Evolutionary conservation across 192 early-diverging fungal species (phyloP).

Genomic region (Gaertneriomyces sp.): DNA sequence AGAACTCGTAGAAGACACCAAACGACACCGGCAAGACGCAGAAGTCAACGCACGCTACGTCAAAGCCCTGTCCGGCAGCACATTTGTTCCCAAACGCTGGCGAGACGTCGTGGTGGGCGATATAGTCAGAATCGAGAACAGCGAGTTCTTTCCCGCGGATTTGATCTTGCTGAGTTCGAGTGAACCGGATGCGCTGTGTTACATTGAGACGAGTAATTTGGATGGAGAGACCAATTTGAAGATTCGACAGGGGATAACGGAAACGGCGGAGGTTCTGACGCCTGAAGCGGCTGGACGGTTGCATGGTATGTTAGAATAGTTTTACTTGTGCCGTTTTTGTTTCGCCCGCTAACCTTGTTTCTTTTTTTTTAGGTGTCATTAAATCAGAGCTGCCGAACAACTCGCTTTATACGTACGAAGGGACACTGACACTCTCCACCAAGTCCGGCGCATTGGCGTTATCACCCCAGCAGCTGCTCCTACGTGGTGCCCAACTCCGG

Average conservation of each 20-base stretch:
- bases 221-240: constrained; percentile 99
- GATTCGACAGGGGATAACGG: constrained; percentile 88
- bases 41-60: constrained; percentile 42
- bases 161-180: constrained; percentile 84
- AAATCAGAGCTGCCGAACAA: constrained; percentile 94
- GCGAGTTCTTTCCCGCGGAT: constrained; percentile 89
- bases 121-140: constrained; percentile 83
- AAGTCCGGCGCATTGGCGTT: constrained; percentile 63
- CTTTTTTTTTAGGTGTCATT: constrained; percentile 43
- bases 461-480: constrained; percentile 83
- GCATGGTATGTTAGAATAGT: constrained; percentile 5
- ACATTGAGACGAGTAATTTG: constrained; percentile 96
- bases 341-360: neutral
- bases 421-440: constrained; percentile 51
- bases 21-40: constrained; percentile 45
- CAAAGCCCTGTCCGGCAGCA: constrained; percentile 39
- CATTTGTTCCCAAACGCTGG: constrained; percentile 80
- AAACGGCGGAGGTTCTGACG: constrained; percentile 72
- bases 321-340: neutral
- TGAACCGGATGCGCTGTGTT: constrained; percentile 95
- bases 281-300: constrained; percentile 59
- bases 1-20: constrained; percentile 84
- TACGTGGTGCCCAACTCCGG: constrained; percentile 89
- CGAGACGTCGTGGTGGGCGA: constrained; percentile 83
- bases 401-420: constrained; percentile 94